Conservation (phyloP, 345 rosid genomes). For the Cardamine occulta region DNA sequence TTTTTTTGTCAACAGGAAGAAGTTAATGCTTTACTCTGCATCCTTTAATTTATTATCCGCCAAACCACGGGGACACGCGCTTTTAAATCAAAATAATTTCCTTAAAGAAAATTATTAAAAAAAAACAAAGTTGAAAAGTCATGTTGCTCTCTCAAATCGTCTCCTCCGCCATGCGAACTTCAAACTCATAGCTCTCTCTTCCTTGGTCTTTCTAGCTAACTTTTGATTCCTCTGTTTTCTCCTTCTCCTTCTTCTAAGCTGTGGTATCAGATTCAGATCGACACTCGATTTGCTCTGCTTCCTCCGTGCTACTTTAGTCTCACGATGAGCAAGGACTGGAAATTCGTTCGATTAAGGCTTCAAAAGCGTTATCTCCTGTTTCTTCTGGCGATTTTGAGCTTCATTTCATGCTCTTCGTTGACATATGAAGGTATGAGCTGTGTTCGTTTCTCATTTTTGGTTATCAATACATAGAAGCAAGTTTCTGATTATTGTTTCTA, state of each 20-base stretch:
- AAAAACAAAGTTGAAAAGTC: slow-evolving; percentile 29
- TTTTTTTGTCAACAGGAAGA: background rate
- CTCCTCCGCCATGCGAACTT: slow-evolving; percentile 45
- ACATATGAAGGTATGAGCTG: slow-evolving; percentile 11
- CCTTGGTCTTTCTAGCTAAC: slow-evolving; percentile 27
- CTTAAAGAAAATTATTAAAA: background rate
- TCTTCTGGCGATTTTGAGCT: slow-evolving; percentile 39
- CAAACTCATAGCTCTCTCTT: slow-evolving; percentile 13
- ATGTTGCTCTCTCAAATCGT: slow-evolving; percentile 31
- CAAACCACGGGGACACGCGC: slow-evolving; percentile 44
- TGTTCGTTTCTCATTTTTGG: background rate
- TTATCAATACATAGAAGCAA: background rate
- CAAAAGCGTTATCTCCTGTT: background rate
- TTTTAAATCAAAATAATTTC: background rate
- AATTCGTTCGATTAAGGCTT: slow-evolving; percentile 38
- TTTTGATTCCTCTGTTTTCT: background rate
- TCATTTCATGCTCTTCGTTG: slow-evolving; percentile 35
- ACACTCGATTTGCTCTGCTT: slow-evolving; percentile 20
- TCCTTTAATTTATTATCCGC: slow-evolving; percentile 35
- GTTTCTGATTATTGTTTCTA: slow-evolving; percentile 9
- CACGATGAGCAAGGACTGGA: slow-evolving; percentile 33
- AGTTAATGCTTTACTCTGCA: background rate
- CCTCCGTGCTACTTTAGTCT: slow-evolving; percentile 5
- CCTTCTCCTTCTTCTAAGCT: background rate
- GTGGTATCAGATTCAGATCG: slow-evolving; percentile 22